Percentiles rank a stretch among this genome's conserved stretches.
These are phyloP conservation scores for Coriaria nepalensis DNA, from an alignment of 306 rosid species.

Conservation along the genomic window DNA sequence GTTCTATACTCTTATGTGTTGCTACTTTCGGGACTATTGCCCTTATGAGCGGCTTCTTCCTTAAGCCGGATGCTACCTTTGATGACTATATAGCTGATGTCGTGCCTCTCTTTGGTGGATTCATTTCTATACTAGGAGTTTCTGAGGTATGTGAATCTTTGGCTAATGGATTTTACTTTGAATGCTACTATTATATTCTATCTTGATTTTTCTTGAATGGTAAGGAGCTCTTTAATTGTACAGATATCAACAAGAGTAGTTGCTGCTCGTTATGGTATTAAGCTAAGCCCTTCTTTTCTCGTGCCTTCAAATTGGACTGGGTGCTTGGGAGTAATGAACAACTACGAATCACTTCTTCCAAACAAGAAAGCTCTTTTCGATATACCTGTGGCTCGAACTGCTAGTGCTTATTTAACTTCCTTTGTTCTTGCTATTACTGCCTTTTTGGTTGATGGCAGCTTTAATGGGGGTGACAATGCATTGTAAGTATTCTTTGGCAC, in stretches of 20 bases:
- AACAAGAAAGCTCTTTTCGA: constrained; percentile 81
- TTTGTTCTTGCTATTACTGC: constrained; percentile 68
- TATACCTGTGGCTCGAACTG: constrained; percentile 79
- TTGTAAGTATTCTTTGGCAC: constrained; percentile 58
- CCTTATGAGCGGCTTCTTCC: constrained; percentile 82
- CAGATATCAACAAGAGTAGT: constrained; percentile 83
- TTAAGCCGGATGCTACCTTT: constrained; percentile 74
- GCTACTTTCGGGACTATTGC: constrained; percentile 87
- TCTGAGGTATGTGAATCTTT: constrained; percentile 56
- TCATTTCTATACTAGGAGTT: constrained; percentile 65
- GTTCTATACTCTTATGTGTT: constrained; percentile 50
- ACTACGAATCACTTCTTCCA: constrained; percentile 77
- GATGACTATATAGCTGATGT: constrained; percentile 71
- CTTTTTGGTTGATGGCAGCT: constrained; percentile 79
- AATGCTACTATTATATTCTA: too few species aligned
- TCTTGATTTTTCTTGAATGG: too few species aligned
- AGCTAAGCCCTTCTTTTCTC: constrained; percentile 86
- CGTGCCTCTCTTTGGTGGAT: constrained; percentile 82
- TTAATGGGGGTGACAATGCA: constrained; percentile 90
- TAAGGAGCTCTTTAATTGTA: constrained; percentile 1
- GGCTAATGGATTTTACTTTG: background rate
- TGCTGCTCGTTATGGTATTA: constrained; percentile 72
- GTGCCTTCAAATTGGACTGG: constrained; percentile 96
- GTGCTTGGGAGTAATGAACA: constrained; percentile 84
- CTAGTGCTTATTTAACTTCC: constrained; percentile 77